Percentiles rank a stretch among this genome's conserved stretches.
Evolutionary conservation across 768 basidiomycete genomes (phyloP).

Genomic region (Suillus decipiens): DNA sequence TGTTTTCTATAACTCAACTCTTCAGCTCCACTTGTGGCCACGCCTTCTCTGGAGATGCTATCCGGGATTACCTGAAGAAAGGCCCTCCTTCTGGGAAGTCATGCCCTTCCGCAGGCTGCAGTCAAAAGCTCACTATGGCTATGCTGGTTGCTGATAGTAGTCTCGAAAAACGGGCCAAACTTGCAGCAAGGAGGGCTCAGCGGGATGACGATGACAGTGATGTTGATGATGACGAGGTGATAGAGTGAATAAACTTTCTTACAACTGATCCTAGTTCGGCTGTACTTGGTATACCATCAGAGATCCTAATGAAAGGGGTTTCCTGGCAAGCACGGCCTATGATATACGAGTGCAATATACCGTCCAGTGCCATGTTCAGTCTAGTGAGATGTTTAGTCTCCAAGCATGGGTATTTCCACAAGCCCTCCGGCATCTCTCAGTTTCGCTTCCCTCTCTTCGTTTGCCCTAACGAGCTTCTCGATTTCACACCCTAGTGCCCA

Average conservation of each 20-base stretch:
- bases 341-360: background rate
- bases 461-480: conserved; percentile 69
- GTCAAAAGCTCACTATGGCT: conserved; percentile 50
- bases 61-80: conserved; percentile 59
- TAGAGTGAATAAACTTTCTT: conserved; percentile 41
- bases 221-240: conserved; percentile 53
- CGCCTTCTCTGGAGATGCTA: conserved; percentile 75
- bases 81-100: conserved; percentile 36
- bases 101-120: conserved; percentile 79
- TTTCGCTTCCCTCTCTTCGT: conserved; percentile 62
- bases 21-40: conserved; percentile 71
- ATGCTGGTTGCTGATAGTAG: conserved; percentile 57
- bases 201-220: conserved; percentile 38
- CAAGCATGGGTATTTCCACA: conserved; percentile 27
- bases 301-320: background rate
- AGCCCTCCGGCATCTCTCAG: conserved; percentile 67
- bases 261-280: background rate
- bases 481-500: conserved; percentile 92
- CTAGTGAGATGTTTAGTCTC: background rate
- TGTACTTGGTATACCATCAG: background rate
- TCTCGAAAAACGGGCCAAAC: conserved; percentile 64
- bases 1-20: conserved; percentile 11
- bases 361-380: background rate
- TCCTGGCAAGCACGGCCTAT: background rate
- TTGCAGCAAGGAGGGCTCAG: conserved; percentile 53